Conservation (phyloP, 345 rosid genomes). For the Noccaea bulbosa region DNA sequence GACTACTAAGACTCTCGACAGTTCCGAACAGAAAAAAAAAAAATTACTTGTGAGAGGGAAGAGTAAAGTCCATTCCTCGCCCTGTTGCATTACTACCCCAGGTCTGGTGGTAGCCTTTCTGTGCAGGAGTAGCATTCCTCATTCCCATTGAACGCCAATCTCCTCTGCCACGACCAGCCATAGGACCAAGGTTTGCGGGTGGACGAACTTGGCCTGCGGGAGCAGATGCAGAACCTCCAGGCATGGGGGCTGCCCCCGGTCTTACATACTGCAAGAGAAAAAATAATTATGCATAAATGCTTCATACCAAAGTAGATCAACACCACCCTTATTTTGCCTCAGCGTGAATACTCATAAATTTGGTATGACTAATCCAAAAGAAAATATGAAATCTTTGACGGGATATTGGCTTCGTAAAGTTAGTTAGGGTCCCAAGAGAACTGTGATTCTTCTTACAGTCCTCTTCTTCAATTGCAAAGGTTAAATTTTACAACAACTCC, state of each 20-base stretch:
- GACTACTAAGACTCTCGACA: constrained; percentile 8
- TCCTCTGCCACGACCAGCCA: constrained; percentile 92
- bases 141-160: constrained; percentile 88
- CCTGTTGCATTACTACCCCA: constrained; percentile 74
- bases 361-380: constrained; percentile 17
- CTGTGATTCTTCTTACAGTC: constrained; percentile 24
- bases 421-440: constrained; percentile 24
- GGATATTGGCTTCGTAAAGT: constrained; percentile 24
- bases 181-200: constrained; percentile 56
- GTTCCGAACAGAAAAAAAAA: constrained; percentile 29
- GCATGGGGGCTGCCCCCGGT: constrained; percentile 85
- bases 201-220: constrained; percentile 85
- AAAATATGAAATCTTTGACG: constrained; percentile 20
- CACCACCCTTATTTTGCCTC: constrained; percentile 19
- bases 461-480: constrained; percentile 21
- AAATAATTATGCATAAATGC: constrained; percentile 33
- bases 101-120: constrained; percentile 74
- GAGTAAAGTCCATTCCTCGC: constrained; percentile 87
- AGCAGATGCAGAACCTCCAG: constrained; percentile 62
- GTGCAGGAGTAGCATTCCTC: constrained; percentile 68
- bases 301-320: constrained; percentile 29
- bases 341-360: constrained; percentile 15
- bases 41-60: constrained; percentile 97
- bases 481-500: background rate
- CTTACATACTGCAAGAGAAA: constrained; percentile 88